Evolutionary conservation across 306 rosid species (phyloP), one percentile per base, ranked within the genome.

Genomic region (Sechiopsis laciniata): DNA sequence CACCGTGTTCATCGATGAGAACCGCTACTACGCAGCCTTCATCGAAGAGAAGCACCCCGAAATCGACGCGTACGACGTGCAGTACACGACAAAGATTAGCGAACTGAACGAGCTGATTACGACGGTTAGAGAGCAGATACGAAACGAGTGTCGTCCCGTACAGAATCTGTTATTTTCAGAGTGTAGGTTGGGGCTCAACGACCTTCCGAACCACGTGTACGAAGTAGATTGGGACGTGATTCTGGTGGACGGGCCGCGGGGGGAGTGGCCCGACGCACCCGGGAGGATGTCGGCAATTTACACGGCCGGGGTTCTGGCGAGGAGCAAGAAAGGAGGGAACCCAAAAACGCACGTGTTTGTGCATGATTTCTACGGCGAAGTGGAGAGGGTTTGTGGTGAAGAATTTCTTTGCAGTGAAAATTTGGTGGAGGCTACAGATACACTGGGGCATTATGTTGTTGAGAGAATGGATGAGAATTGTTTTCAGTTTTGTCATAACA

Each of bases 221-320:
- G 99, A 94, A 26, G 82, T 94, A 20, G 95, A 88, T 11, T 94
- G 99, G 99, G 99, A 94, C 68, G 87, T 91, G 8, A 91, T 94
- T 7, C 5, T 94, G 73, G 87, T 94, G 40, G 99, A 91, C 15
- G 99, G 99, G 0, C 99, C 99, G 0, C 83, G 96, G 0, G 97
- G 99, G 0, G 96, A 89, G 50, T 94, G 97, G 97, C 87, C 99
- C 0, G 96, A 94, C 26, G 91, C 97, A 2, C 99, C 99, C 0
- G 96, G 99, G 0, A 56, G 99, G 29, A 91, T 91, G 85, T 82
- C 91, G 6, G 85, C 99, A 0, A 91, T 94, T 1, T 94, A 89
- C 83, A 94, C 97, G 2, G 90, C 97, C 6, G 97, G 96, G 3
- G 95, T 94, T 32, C 73, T 94, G 13, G 95, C 97, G 2, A 78